These are phyloP conservation scores for Halteria grandinella DNA, from an alignment of 73 alveolate species.

Conservation along the genomic window DNA sequence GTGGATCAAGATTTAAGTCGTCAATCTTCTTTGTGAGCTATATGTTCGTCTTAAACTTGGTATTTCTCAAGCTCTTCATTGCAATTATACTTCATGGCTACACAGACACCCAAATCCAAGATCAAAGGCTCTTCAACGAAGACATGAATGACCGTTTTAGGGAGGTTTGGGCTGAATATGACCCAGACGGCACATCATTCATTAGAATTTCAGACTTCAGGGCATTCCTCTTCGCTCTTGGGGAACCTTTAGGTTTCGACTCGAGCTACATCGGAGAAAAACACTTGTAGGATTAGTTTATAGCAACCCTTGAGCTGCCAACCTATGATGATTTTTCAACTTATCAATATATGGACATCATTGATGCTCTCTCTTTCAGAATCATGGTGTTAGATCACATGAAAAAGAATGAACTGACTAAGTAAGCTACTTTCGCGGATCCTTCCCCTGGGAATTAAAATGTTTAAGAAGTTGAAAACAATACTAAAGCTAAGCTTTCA, in stretches of 20 bases:
- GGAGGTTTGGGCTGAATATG: slow-evolving; percentile 58
- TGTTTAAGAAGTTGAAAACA: slow-evolving; percentile 5
- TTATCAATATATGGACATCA: slow-evolving; percentile 27
- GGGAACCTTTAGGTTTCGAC: slow-evolving; percentile 24
- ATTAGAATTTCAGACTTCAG: slow-evolving; percentile 1
- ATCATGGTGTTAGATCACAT: slow-evolving; percentile 11
- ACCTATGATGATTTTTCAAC: slow-evolving; percentile 34
- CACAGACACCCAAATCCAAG: slow-evolving; percentile 6
- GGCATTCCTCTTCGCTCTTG: slow-evolving; percentile 19
- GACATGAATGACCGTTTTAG: slow-evolving; percentile 37
- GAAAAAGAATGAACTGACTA: neutral
- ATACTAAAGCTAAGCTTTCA: neutral
- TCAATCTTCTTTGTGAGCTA: slow-evolving; percentile 47
- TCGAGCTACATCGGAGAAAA: neutral
- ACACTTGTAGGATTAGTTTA: slow-evolving; percentile 6
- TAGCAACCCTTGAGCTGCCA: slow-evolving; percentile 20
- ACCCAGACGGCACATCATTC: slow-evolving; percentile 58
- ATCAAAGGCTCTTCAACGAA: slow-evolving; percentile 18
- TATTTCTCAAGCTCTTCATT: slow-evolving; percentile 74
- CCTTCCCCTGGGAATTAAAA: neutral
- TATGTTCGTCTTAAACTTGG: slow-evolving; percentile 61
- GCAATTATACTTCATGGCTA: slow-evolving; percentile 76
- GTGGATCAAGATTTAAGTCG: slow-evolving; percentile 28
- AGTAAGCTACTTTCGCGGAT: too few relatives aligned
- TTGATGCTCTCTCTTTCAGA: slow-evolving; percentile 37